Conservation (phyloP, 1,284 basidiomycete genomes). For the Cerrena zonata region DNA sequence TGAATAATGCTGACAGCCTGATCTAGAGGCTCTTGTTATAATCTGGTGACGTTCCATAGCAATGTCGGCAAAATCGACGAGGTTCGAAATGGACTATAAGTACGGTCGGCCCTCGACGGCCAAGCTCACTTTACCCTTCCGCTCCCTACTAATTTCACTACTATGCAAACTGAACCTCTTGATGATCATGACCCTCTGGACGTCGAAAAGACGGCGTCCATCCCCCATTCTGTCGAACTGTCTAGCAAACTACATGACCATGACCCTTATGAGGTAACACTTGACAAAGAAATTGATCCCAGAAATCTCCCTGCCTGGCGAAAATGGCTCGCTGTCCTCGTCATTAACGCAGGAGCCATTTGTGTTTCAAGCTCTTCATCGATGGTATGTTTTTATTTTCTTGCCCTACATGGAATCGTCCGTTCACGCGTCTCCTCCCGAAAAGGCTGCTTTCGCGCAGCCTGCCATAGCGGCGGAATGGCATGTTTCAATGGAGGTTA, state of each 20-base stretch:
- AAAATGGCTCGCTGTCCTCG: constrained; percentile 56
- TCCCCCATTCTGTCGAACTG: not conserved
- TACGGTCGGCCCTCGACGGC: too few species aligned
- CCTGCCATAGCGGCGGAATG: constrained; percentile 54
- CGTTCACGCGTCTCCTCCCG: constrained; percentile 6
- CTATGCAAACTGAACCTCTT: not conserved
- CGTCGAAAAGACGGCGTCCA: constrained; percentile 10
- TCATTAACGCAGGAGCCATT: constrained; percentile 48
- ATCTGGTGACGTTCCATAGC: not conserved
- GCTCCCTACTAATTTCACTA: not conserved
- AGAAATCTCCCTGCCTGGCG: constrained; percentile 38
- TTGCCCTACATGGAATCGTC: not conserved
- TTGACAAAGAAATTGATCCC: constrained; percentile 49
- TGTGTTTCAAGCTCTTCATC: constrained; percentile 71
- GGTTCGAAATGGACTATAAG: too few species aligned
- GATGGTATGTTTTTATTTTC: constrained; percentile 39
- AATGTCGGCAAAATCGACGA: too few species aligned
- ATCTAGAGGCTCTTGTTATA: not conserved
- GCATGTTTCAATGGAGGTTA: constrained; percentile 53
- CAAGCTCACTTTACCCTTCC: not conserved
- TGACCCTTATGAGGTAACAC: constrained; percentile 25
- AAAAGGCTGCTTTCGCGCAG: constrained; percentile 63
- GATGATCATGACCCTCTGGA: constrained; percentile 11
- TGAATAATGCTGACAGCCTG: not conserved
- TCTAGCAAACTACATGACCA: not conserved